Base-by-base conservation (phyloP, 129 eudicot species). In the Flaveria brownii region DNA sequence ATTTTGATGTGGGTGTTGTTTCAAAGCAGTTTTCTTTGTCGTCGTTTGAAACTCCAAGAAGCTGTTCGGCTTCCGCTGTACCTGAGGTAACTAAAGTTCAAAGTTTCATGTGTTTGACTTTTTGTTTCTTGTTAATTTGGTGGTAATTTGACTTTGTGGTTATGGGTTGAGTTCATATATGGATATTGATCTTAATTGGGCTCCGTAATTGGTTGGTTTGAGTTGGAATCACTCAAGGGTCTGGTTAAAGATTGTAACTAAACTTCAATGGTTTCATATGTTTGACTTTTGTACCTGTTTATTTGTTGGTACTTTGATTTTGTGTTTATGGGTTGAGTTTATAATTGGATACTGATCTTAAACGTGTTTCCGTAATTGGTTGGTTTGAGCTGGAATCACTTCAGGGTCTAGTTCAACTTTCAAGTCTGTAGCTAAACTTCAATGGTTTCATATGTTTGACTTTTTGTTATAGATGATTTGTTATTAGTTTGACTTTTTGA, bases 1-100 rank as follows among this genome's bases (percentile, higher is more conserved):
- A 90, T 73, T 93, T 93, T 75, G 93, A 93, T 78, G 93, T 90
- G 18, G 93, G 97, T 17, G 97, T 90, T 67, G 97, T 93, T 74
- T 84, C 86, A 12, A 93, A 93, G 82, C 96, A 93, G 68, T 88
- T 90, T 55, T 88, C 97, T 47, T 49, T 93, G 9, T 87, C 98
- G 2, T 75, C 90, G 0, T 93, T 90, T 65, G 98, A 90, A 68
- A 85, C 85, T 26, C 96, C 96, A 17, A 82, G 84, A 68, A 97
- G 87, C 41, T 93, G 98, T 84, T 60, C 84, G 66, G 93, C 90
- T 74, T 89, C 81, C 71, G 77, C 82, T 74, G 70, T 71, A 15
- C 25, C 85, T 78, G 78, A 86, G 94, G 94, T 88, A 47, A 36
- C 12, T 43, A 5, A 33, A 73, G 41, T 55, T 55, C 11, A 11